These are phyloP conservation scores for Paracamarosporium sp. DNA, from an alignment of 2,329 filamentous ascomycete genomes.

Conservation along the genomic window DNA sequence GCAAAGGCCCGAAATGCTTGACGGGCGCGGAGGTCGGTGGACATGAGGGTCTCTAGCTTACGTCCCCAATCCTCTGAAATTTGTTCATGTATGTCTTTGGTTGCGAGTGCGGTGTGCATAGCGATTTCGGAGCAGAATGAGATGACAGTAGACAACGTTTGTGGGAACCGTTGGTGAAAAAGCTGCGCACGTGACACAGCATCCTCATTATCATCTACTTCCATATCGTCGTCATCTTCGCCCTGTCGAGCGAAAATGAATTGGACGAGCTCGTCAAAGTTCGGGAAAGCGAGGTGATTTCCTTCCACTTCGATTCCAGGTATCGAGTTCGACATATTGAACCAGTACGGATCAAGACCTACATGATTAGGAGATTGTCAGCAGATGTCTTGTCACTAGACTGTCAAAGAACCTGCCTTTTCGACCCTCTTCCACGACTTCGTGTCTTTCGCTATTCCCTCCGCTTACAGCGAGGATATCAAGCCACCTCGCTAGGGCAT, in stretches of 20 bases:
- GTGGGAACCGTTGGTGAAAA: constrained; percentile 43
- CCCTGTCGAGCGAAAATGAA: constrained; percentile 52
- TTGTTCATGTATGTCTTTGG: constrained; percentile 54
- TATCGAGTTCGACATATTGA: constrained; percentile 63
- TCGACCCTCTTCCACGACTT: constrained; percentile 87
- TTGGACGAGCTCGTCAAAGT: constrained; percentile 52
- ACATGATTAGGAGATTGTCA: neutral
- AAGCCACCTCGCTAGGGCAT: constrained; percentile 84
- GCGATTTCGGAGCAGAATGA: constrained; percentile 71
- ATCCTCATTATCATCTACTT: constrained; percentile 34
- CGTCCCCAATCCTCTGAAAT: constrained; percentile 85
- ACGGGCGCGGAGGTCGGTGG: constrained; percentile 72
- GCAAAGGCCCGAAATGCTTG: constrained; percentile 63
- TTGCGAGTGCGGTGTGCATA: constrained; percentile 61
- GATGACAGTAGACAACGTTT: constrained; percentile 72
- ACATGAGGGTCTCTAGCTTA: constrained; percentile 74
- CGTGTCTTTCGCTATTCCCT: constrained; percentile 71
- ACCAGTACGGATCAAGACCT: constrained; percentile 79
- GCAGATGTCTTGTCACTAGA: neutral
- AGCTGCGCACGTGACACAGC: constrained; percentile 33
- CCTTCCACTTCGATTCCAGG: constrained; percentile 30
- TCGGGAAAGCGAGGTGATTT: constrained; percentile 42
- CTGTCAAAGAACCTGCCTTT: constrained; percentile 60
- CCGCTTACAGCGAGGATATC: constrained; percentile 81
- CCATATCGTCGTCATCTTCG: constrained; percentile 44